Evolutionary conservation across 169 alveolate species (phyloP), one percentile per base, ranked within the genome.

Genomic region (Plasmodium berghei): DNA sequence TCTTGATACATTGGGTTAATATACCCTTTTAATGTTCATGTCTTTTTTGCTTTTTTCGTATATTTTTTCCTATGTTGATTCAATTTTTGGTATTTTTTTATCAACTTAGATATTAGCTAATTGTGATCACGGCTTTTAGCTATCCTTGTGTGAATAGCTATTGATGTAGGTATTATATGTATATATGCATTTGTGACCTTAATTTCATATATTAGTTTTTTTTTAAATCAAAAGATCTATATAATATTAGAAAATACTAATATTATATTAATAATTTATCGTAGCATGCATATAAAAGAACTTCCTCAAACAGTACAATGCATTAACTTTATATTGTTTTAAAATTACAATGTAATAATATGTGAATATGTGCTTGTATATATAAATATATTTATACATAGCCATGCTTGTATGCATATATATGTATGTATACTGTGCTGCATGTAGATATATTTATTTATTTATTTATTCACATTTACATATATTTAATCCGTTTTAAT

Each of bases 321-420:
- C 42, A 34, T 34, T 34, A 34, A 34, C 42, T 34, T 3, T 34
- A 34, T 34, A 34, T 34, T 34, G 42, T 34, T 34, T 34, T 34
- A 34, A 28, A 34, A 34, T 34, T 34, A 8, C 42, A 34, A 34
- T 34, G 42, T 34, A 34, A 34, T 34, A 3, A 4, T 3, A 34
- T 34, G 42, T 34, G 42, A 34, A 34, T 4, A 4, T 66, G 0
- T 10, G 74, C 74, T 3, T 16, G 24, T 18, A 62, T 62, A 62
- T 9, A 26, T 40, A 66, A n/a, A 66, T 66, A 66, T 42, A 66
- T 66, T 40, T 26, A 45, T 18, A n/a, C 9, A 6, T 62, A 18
- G 4, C 0, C 24, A 24, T 58, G 20, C 28, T n/a, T 58, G n/a
- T 20, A 58, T 58, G 9, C 28, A 58, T 58, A 58, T 20, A 16